phyloP scores from a whole-genome alignment of 2,329 filamentous ascomycete species.

The Juglanconis juglandina region DNA sequence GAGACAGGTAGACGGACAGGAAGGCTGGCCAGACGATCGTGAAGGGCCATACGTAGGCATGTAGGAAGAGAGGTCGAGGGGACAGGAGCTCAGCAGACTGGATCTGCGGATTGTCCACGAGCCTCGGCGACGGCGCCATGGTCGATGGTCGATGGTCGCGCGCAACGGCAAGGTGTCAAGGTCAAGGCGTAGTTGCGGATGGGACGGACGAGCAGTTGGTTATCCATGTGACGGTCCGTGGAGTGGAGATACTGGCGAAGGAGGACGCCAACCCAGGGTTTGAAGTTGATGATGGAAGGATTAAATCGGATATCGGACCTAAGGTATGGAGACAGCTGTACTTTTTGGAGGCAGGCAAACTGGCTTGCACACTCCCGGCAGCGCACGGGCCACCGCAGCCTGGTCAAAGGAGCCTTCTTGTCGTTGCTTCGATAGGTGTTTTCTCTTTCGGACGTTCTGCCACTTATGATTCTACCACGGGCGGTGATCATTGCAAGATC shows the following conservation, averaged over 20 bases:
- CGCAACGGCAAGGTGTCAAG: background rate
- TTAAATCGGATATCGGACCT: constrained; percentile 8
- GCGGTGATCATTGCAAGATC: background rate
- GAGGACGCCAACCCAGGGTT: background rate
- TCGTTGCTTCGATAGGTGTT: background rate
- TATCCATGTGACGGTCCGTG: constrained; percentile 3
- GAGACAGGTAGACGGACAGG: constrained; percentile 78
- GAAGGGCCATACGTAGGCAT: constrained; percentile 93
- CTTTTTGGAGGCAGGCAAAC: constrained; percentile 9
- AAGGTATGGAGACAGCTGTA: constrained; percentile 19
- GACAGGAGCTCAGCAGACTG: constrained; percentile 82
- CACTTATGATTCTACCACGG: background rate
- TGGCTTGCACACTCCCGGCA: background rate
- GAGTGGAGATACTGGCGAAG: background rate
- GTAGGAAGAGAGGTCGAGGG: constrained; percentile 74
- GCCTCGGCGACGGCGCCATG: constrained; percentile 53
- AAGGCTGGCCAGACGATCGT: constrained; percentile 88
- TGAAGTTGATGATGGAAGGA: constrained; percentile 1
- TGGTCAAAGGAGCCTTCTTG: background rate
- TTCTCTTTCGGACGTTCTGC: background rate
- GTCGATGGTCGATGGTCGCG: constrained; percentile 6
- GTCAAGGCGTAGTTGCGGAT: constrained; percentile 1
- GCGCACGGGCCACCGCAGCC: background rate
- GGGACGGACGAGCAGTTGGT: background rate
- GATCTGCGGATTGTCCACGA: constrained; percentile 91